These are phyloP conservation scores for Ustilago curta DNA, from an alignment of 1,284 basidiomycete genomes.

Conservation along the genomic window DNA sequence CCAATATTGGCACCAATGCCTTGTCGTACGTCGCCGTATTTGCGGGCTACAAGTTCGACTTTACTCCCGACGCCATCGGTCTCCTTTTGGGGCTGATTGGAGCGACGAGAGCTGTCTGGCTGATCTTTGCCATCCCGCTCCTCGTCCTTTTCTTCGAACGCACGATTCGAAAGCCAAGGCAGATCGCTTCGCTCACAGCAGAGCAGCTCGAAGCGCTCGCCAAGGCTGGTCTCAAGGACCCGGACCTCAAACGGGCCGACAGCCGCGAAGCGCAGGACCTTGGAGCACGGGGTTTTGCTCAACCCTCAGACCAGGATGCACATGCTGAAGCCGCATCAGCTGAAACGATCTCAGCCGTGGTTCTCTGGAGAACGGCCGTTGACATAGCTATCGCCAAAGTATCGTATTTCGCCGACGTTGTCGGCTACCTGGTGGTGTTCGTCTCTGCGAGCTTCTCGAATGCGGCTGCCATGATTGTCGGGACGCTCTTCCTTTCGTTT, in stretches of 20 bases:
- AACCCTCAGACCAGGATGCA: neutral
- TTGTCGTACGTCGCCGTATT: constrained; percentile 43
- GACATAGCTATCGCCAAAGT: constrained; percentile 37
- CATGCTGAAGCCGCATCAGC: neutral
- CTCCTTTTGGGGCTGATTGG: constrained; percentile 41
- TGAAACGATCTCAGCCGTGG: constrained; percentile 22
- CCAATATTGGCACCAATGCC: constrained; percentile 43
- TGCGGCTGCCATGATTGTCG: constrained; percentile 34
- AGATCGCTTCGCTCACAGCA: constrained; percentile 21
- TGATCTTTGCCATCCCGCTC: constrained; percentile 44
- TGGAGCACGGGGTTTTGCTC: constrained; percentile 6
- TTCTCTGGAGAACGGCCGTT: constrained; percentile 36
- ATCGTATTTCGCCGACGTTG: constrained; percentile 42
- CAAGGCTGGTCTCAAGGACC: constrained; percentile 43
- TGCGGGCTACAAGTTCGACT: constrained; percentile 49
- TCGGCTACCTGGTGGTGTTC: constrained; percentile 45
- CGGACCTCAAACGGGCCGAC: constrained; percentile 19
- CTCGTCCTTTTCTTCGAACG: constrained; percentile 39
- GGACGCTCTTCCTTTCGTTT: constrained; percentile 41
- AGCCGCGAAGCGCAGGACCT: constrained; percentile 7
- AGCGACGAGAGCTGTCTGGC: constrained; percentile 35
- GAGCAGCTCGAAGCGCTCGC: constrained; percentile 31
- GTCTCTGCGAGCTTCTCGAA: constrained; percentile 40
- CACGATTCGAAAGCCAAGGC: constrained; percentile 25
- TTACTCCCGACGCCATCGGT: constrained; percentile 45